These are phyloP conservation scores for Ogataea neopini DNA, from an alignment of 805 yeast genomes.

Conservation along the genomic window DNA sequence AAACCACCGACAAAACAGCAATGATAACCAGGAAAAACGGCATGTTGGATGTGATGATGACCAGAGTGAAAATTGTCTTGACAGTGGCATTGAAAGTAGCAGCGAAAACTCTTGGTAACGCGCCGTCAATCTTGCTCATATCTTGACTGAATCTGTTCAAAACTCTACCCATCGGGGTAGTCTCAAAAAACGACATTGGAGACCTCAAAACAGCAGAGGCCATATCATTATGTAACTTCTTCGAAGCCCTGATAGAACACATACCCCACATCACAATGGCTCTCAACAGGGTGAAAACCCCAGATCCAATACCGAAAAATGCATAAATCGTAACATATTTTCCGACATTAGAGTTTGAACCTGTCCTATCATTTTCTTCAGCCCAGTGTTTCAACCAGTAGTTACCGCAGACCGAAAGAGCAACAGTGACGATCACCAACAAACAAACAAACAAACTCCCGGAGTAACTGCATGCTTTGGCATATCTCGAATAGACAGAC, in stretches of 20 bases:
- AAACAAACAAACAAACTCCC: conserved; percentile 47
- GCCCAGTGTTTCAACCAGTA: conserved; percentile 75
- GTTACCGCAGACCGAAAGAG: conserved; percentile 44
- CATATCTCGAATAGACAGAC: conserved; percentile 53
- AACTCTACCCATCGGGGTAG: conserved; percentile 68
- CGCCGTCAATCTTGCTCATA: conserved; percentile 55
- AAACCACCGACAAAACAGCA: conserved; percentile 50
- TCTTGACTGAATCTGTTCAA: conserved; percentile 67
- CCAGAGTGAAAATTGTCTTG: conserved; percentile 49
- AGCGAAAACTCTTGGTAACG: conserved; percentile 54
- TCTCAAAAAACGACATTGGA: conserved; percentile 69
- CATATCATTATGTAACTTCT: conserved; percentile 56
- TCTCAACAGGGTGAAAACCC: conserved; percentile 47
- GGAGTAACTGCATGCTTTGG: conserved; percentile 55
- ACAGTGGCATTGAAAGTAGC: conserved; percentile 47
- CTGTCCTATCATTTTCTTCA: conserved; percentile 47
- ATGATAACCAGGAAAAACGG: conserved; percentile 55
- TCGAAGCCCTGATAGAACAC: conserved; percentile 59
- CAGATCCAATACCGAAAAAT: conserved; percentile 53
- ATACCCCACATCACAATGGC: conserved; percentile 48
- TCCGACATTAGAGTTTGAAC: conserved; percentile 44
- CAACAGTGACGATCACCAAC: conserved; percentile 33
- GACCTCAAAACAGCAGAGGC: conserved; percentile 52
- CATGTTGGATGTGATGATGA: conserved; percentile 52
- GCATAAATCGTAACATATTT: conserved; percentile 57